Evolutionary conservation across 305 asterid genomes (phyloP).

Genomic region (Fraxinus baroniana): DNA sequence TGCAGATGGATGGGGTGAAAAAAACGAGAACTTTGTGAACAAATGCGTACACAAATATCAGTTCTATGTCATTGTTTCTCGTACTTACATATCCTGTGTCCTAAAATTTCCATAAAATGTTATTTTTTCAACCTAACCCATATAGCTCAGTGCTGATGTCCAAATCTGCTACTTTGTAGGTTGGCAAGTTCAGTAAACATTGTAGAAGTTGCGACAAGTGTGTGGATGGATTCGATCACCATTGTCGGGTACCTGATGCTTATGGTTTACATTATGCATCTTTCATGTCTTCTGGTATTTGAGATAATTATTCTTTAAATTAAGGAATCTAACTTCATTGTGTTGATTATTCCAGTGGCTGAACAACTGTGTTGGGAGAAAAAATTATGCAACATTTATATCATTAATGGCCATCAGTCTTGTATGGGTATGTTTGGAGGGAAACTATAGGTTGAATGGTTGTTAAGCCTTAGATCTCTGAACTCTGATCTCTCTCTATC

Average conservation of each 20-base stretch:
- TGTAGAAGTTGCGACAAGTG: constrained; percentile 99
- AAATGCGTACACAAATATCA: not conserved
- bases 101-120: not conserved
- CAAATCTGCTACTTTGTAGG: constrained; percentile 42
- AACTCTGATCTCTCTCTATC: constrained; percentile 19
- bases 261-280: not conserved
- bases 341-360: constrained; percentile 72
- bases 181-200: constrained; percentile 94
- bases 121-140: not conserved
- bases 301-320: not conserved
- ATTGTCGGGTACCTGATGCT: constrained; percentile 77
- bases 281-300: not conserved
- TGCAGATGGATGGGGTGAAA: not conserved
- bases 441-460: constrained; percentile 7
- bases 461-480: constrained; percentile 1
- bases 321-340: constrained; percentile 34
- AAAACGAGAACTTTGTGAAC: not conserved
- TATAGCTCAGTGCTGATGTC: constrained; percentile 19
- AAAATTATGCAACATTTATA: constrained; percentile 79
- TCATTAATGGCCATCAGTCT: constrained; percentile 83
- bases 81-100: not conserved
- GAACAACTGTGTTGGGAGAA: constrained; percentile 93
- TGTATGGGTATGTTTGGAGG: constrained; percentile 75
- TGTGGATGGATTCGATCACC: constrained; percentile 99
- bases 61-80: not conserved